Base-by-base conservation (phyloP, 1,284 basidiomycete species). In the Ustilago hordei region DNA sequence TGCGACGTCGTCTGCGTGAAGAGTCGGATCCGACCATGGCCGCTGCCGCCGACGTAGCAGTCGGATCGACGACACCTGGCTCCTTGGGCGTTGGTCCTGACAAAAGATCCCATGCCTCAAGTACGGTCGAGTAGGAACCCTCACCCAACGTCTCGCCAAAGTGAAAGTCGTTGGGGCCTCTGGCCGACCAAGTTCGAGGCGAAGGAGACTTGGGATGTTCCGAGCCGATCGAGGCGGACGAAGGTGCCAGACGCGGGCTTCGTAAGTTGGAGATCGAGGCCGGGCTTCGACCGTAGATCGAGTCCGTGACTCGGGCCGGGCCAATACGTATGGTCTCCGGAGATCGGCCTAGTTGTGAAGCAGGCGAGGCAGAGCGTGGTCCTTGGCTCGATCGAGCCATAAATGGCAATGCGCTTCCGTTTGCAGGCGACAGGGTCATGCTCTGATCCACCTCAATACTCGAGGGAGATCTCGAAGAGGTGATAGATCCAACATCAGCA, bases 131-230 rank as follows among this genome's bases (percentile, higher is more conserved):
- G 56, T 85, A 86, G 0, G 84, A 85, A 12, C 84, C 84, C 41
- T 86, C 84, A 32, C 84, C 84, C 6, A 86, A 64, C 17, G 82
- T 77, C 12, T 85, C 84, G 53, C 84, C 84, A 63, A 85, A 86
- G 54, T 84, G 75, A 56, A 84, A 86, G 55, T 86, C 84, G 47
- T 75, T 56, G 9, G 80, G 80, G 11, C 77, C 70, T 43, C 83
- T 68, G 28, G 78, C 61, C 4, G 77, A 64, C 9, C 64, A 48
- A 28, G 50, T 55, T 4, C 64, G 68, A 7, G 59, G 36, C 8
- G 66, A 64, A 8, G 71, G 71, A 13, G 65, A 69, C 4, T 47
- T 57, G 31, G 70, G 32, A 19, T 65, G 65, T 0, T 68, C 65
- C 11, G 70, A 55, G 3, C 31, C 50, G n/a, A 56, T 53, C 1